A percentile compares a stretch with the other conserved stretches of the same genome.
These are phyloP conservation scores for Hortiboletus flavorubellus DNA, from an alignment of 768 basidiomycete species.

Conservation along the genomic window DNA sequence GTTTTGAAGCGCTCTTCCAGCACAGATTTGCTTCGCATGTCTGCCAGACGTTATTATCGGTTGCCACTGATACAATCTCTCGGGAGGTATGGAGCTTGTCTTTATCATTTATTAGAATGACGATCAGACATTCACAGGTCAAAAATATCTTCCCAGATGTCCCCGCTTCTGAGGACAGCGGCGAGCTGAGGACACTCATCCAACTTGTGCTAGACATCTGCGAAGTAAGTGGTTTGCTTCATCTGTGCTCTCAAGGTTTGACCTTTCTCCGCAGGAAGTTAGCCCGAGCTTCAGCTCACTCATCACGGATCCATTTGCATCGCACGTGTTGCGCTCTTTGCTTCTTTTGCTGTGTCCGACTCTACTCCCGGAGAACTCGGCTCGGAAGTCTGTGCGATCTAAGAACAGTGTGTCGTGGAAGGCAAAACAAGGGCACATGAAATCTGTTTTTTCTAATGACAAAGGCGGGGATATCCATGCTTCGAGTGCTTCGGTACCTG, in stretches of 20 bases:
- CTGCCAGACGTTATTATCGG: conserved; percentile 80
- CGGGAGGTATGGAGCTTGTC: conserved; percentile 52
- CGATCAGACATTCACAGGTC: conserved; percentile 34
- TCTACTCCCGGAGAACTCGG: conserved; percentile 39
- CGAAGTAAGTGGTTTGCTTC: conserved; percentile 44
- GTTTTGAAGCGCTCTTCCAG: conserved; percentile 60
- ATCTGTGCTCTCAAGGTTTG: conserved; percentile 15
- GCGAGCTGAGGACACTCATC: conserved; percentile 66
- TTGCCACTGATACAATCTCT: conserved; percentile 58
- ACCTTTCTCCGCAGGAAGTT: conserved; percentile 54
- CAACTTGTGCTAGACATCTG: conserved; percentile 61
- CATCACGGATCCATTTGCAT: conserved; percentile 83
- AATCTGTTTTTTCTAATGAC: conserved; percentile 62
- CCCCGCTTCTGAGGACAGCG: conserved; percentile 47
- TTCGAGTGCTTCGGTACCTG: conserved; percentile 33
- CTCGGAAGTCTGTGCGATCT: conserved; percentile 56
- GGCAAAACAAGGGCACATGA: conserved; percentile 74
- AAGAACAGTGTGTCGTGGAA: conserved; percentile 86
- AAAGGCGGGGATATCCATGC: conserved; percentile 37
- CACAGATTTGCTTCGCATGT: conserved; percentile 97
- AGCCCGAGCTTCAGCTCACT: conserved; percentile 58
- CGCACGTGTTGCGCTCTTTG: conserved; percentile 83
- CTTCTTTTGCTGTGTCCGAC: conserved; percentile 73
- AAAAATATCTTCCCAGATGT: conserved; percentile 51
- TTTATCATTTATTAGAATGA: background rate